Base-by-base conservation (phyloP, 129 eudicot species). In the Chrysanthemum seticuspe region DNA sequence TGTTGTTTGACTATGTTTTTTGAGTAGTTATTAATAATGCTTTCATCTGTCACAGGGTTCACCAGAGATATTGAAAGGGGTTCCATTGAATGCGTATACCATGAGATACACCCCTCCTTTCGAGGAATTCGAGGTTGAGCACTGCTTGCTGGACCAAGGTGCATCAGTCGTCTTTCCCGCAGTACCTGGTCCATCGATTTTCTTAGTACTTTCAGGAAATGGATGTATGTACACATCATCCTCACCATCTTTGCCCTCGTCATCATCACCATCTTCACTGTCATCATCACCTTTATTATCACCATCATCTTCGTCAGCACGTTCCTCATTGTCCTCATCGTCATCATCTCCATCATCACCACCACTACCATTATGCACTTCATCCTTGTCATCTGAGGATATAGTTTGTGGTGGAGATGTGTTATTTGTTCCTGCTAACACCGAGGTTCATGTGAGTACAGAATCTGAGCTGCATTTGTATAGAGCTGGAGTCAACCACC, bases 71-170 rank as follows among this genome's bases (percentile, higher is more conserved):
- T 76, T 92, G 61, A 65, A 64, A 62, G 97, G 97, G 10, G 84
- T 78, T 4, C 71, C 74, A 0, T 15, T 86, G 53, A 84, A 87
- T n/a, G 57, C 78, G 25, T 79, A 82, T 29, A 87, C 73, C 34
- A 82, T 62, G 10, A 85, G 90, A 74, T 92, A 92, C 84, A 82
- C 34, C 34, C 97, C 97, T 74, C 96, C 96, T 29, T 89, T 86
- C 13, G 94, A 92, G 68, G 97, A 92, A 79, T 92, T 92, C 63
- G 97, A 92, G 86, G 91, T 92, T 34, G 98, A 92, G 6, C 85
- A 74, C 1, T 89, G 95, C 57, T 51, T 72, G 59, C 82, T 94
- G 13, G 72, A 81, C 23, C 74, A 77, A 56, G 87, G 86, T 27
- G 68, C 72, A 13, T 80, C 90, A 0, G 83, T 79, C 23, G 72